Evolutionary conservation across 2,329 filamentous ascomycete genomes (phyloP).

Genomic region (Stenocarpella maydis): DNA sequence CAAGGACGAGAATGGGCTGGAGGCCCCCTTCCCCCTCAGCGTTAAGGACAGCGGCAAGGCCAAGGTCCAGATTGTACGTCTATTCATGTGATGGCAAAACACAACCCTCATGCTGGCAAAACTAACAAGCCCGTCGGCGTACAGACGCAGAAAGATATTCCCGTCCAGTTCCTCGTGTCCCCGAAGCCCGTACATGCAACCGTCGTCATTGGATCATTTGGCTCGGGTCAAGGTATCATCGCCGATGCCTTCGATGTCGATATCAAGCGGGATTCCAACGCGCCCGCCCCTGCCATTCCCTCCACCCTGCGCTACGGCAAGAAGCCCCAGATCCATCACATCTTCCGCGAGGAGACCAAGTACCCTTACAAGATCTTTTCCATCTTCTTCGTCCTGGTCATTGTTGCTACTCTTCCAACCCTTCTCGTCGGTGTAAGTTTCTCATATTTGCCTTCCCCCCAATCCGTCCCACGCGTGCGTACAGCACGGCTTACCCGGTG

Average conservation of each 20-base stretch:
- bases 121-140: constrained; percentile 41
- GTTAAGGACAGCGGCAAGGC: constrained; percentile 91
- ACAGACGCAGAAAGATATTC: constrained; percentile 89
- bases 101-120: not conserved
- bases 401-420: constrained; percentile 76
- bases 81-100: constrained; percentile 14
- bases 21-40: constrained; percentile 84
- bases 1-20: constrained; percentile 79
- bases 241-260: constrained; percentile 77
- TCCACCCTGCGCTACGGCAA: constrained; percentile 84
- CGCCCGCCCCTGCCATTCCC: constrained; percentile 67
- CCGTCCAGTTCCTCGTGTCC: constrained; percentile 78
- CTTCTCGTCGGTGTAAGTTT: constrained; percentile 73
- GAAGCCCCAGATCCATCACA: constrained; percentile 86
- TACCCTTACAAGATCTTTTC: constrained; percentile 85
- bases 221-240: constrained; percentile 72
- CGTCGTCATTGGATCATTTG: constrained; percentile 87
- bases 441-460: not conserved
- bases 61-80: constrained; percentile 81
- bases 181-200: constrained; percentile 77
- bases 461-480: not conserved
- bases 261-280: constrained; percentile 69
- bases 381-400: constrained; percentile 76
- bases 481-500: not conserved
- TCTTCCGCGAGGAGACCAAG: constrained; percentile 81